These are phyloP conservation scores for Pichia insulana DNA, from an alignment of 805 yeast genomes.

Conservation along the genomic window DNA sequence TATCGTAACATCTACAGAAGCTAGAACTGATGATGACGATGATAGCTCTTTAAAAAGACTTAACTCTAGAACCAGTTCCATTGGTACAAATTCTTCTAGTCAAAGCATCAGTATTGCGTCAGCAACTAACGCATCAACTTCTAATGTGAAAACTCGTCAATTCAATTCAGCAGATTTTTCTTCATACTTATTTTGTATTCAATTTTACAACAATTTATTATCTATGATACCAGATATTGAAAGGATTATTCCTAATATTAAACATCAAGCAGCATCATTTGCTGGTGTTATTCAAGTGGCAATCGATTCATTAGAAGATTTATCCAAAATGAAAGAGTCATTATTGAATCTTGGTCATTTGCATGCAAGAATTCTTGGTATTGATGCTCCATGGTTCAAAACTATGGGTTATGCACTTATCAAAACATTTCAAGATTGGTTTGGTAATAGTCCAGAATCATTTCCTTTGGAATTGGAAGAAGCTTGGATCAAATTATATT, in stretches of 20 bases:
- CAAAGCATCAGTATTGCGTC: not conserved
- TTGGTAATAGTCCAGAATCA: conserved; percentile 26
- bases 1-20: conserved; percentile 24
- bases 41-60: not conserved
- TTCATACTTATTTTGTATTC: conserved; percentile 62
- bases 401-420: conserved; percentile 67
- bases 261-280: conserved; percentile 72
- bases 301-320: conserved; percentile 52
- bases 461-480: conserved; percentile 56
- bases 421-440: conserved; percentile 60
- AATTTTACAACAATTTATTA: conserved; percentile 63
- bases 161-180: conserved; percentile 31
- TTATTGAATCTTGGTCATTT: conserved; percentile 59
- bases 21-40: conserved; percentile 7
- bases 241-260: conserved; percentile 59
- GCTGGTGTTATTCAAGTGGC: conserved; percentile 71
- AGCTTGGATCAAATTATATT: conserved; percentile 63
- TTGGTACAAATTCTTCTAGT: not conserved
- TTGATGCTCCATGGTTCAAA: conserved; percentile 59
- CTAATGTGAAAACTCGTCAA: not conserved
- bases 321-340: conserved; percentile 49
- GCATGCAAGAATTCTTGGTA: conserved; percentile 67
- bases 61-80: conserved; percentile 3
- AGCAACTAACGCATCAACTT: not conserved
- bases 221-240: conserved; percentile 54